Base-by-base conservation (phyloP, 371 early-diverging fungal genomes). In the Mortierella polycephala region DNA sequence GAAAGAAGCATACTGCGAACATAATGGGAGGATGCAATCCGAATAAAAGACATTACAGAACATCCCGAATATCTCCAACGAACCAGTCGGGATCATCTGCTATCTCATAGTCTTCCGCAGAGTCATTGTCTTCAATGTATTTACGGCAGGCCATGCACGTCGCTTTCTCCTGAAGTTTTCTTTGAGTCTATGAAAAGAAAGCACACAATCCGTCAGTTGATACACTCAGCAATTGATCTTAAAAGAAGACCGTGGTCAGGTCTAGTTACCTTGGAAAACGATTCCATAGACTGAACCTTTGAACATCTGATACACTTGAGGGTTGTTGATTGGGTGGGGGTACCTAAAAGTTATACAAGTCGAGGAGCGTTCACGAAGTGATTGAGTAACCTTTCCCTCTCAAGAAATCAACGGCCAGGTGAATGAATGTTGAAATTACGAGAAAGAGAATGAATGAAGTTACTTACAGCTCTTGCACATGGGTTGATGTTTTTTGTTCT, bases 391-490 rank as follows among this genome's bases (percentile, higher is more conserved):
- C 6, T 5, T 14, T 23, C 42, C 20, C 41, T 8, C 46, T 9
- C 30, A 30, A 30, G 30, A 30, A 30, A 30, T 2, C 30, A 30
- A 30, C 30, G 2, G 30, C 30, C 30, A 30, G 30, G 30, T 30
- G 30, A 30, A 30, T 30, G 37, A 23, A 41, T 16, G 41, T n/a
- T 41, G 52, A 40, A 10, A 20, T 11, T 6, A 18, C 14, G 9
- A 12, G 14, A 41, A 12, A 44, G 23, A n/a, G n/a, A 45, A 7
- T 8, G 39, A 30, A 20, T 42, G 23, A 46, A 39, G 18, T 9
- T 4, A 20, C 66, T 54, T 70, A 75, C 75, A 75, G 37, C 5
- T 61, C 56, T 75, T 75, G 75, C 75, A 75, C 51, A 75, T 51
- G 42, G 59, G 51, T 6, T 69, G 70, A 41, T 75, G 75, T 14